Evolutionary conservation across 805 yeast species (phyloP).

Genomic region (Ogataea siamensis): DNA sequence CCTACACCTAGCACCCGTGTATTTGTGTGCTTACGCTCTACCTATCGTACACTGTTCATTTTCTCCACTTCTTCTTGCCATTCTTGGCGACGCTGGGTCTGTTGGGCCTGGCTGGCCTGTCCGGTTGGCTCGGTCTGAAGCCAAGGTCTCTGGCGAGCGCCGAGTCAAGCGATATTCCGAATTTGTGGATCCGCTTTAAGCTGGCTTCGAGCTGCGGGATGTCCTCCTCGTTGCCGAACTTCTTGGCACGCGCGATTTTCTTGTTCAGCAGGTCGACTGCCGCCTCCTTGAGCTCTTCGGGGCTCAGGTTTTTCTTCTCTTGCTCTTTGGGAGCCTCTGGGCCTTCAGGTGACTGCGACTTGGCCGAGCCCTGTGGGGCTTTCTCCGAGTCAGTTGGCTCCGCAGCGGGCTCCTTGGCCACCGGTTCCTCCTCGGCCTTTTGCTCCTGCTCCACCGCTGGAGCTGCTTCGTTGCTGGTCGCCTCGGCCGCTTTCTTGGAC

Average conservation of each 20-base stretch:
- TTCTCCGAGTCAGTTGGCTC: conserved; percentile 17
- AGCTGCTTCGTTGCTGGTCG: too few species aligned
- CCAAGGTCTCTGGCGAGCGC: conserved; percentile 70
- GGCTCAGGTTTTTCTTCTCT: conserved; percentile 39
- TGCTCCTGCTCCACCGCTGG: conserved; percentile 19
- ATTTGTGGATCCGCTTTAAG: conserved; percentile 72
- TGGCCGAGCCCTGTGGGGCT: background rate
- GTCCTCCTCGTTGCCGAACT: conserved; percentile 65
- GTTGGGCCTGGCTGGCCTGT: too few species aligned
- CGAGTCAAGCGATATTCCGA: conserved; percentile 72
- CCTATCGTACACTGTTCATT: conserved; percentile 2
- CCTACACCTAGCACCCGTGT: conserved; percentile 7
- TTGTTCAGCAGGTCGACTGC: conserved; percentile 67
- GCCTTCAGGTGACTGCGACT: conserved; percentile 4
- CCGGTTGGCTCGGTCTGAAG: too few species aligned
- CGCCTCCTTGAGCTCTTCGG: conserved; percentile 67
- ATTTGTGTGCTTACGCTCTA: conserved; percentile 2
- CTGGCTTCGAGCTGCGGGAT: conserved; percentile 56
- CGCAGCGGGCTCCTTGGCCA: background rate
- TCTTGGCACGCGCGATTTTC: conserved; percentile 69
- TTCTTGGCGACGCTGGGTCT: background rate
- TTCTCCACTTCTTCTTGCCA: conserved; percentile 5
- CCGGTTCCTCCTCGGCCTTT: conserved; percentile 12
- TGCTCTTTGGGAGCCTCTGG: conserved; percentile 17
- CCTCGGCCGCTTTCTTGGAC: conserved; percentile 15